Evolutionary conservation across 192 early-diverging fungal genomes (phyloP), one percentile per base, ranked within the genome.

Genomic region (Chytriomyces hyalinus): DNA sequence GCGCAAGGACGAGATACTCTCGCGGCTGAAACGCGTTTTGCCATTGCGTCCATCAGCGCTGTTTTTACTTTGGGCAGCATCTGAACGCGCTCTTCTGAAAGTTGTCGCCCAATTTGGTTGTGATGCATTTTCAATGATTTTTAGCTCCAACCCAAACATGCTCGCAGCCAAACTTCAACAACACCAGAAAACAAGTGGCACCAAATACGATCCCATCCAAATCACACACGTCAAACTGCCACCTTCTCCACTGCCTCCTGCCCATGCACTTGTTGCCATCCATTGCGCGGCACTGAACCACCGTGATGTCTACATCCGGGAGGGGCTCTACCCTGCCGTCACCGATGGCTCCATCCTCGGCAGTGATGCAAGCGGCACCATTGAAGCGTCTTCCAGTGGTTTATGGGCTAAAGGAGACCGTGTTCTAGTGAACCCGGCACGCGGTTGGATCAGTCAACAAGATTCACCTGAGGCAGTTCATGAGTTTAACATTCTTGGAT

Each of bases 301-400:
- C 71, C 79, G 84, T 49, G 85, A 87, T 53, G 73, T 87, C 10
- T 87, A 78, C 70, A 86, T 86, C 61, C 81, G 84, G 5, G 65
- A 73, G 78, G 90, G 86, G 47, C 73, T 78, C 26, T 91, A 91
- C 65, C 90, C 86, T 61, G 82, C 82, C 5, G 86, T 91, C 43
- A 49, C 81, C 9, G 83, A 81, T 64, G 78, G 76, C 65, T 91
- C 90, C 5, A 67, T 86, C 71, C 76, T 89, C 57, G 90, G 89
- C 7, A 82, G 82, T 48, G 90, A 91, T 82, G 87, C 87, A 45
- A 81, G 86, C 49, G 90, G 90, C n/a, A 78, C 78, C 26, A 79
- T 89, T 1, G 79, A 64, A 8, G 80, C 79, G n/a, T 50, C 80
- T 15, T 82, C 79, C 50, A 53, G 67, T n/a, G 50, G 61, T 13